Conservation (phyloP, 805 yeast species). For the Suhomyces kilbournensis region DNA sequence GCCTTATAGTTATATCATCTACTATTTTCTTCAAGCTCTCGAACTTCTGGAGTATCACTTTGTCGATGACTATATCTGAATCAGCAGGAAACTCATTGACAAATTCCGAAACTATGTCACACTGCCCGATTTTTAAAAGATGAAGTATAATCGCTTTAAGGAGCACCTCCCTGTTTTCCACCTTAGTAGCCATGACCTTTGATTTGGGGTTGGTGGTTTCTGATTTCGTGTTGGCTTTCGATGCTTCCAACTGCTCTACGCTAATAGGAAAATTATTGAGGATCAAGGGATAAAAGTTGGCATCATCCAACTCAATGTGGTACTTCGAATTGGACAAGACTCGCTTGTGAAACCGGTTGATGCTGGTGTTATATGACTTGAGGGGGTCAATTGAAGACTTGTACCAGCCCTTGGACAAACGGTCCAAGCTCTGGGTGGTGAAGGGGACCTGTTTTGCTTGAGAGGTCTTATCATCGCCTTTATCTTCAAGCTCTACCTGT, state of each 20-base stretch:
- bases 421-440: conserved; percentile 10
- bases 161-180: conserved; percentile 28
- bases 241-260: background rate
- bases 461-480: background rate
- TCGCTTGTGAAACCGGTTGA: conserved; percentile 33
- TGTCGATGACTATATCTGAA: conserved; percentile 19
- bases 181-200: conserved; percentile 10
- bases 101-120: conserved; percentile 32
- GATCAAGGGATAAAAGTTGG: conserved; percentile 38
- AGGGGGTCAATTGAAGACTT: conserved; percentile 29
- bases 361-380: conserved; percentile 35
- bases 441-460: background rate
- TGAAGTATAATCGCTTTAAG: conserved; percentile 38
- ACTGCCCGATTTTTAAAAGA: conserved; percentile 39
- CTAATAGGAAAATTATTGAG: conserved; percentile 25
- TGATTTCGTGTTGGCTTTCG: background rate
- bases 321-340: conserved; percentile 26
- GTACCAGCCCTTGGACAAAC: conserved; percentile 30
- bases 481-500: conserved; percentile 11
- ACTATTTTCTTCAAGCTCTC: conserved; percentile 30
- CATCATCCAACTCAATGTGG: conserved; percentile 35
- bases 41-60: conserved; percentile 24
- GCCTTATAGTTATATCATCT: conserved; percentile 28
- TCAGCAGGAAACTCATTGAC: conserved; percentile 18
- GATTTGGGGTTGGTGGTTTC: background rate